Evolutionary conservation across 371 early-diverging fungal genomes (phyloP).

Genomic region (Mortierella sp.): DNA sequence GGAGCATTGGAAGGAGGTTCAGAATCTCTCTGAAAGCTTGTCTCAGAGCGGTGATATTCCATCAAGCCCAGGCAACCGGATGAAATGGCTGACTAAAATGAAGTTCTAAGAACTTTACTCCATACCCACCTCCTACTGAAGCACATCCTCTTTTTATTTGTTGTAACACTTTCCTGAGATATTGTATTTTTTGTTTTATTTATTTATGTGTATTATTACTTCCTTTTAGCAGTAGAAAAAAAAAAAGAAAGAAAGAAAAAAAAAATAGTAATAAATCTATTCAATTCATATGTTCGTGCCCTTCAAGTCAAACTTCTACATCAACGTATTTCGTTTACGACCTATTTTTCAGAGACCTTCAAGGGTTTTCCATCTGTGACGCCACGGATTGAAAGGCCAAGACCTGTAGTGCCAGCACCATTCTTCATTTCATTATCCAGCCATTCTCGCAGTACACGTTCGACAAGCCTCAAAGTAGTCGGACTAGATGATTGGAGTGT

Average conservation of each 20-base stretch:
- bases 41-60: conserved; percentile 9
- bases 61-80: conserved; percentile 24
- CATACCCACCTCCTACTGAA: neutral
- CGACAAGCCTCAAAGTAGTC: conserved; percentile 51
- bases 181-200: neutral
- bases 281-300: neutral
- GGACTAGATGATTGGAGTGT: conserved; percentile 37
- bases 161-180: neutral
- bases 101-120: neutral
- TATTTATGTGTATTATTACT: neutral
- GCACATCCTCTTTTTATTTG: neutral
- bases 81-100: conserved; percentile 46
- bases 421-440: conserved; percentile 43
- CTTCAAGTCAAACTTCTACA: neutral
- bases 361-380: conserved; percentile 23
- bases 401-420: conserved; percentile 28
- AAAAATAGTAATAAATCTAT: neutral
- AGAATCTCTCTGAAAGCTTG: conserved; percentile 18
- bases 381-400: conserved; percentile 34
- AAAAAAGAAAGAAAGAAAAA: neutral
- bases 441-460: conserved; percentile 69
- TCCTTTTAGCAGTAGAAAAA: neutral
- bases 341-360: neutral
- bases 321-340: neutral
- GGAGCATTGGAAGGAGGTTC: conserved; percentile 40